phyloP scores from a whole-genome alignment of 345 rosid species.

The Gossypium mustelinum region DNA sequence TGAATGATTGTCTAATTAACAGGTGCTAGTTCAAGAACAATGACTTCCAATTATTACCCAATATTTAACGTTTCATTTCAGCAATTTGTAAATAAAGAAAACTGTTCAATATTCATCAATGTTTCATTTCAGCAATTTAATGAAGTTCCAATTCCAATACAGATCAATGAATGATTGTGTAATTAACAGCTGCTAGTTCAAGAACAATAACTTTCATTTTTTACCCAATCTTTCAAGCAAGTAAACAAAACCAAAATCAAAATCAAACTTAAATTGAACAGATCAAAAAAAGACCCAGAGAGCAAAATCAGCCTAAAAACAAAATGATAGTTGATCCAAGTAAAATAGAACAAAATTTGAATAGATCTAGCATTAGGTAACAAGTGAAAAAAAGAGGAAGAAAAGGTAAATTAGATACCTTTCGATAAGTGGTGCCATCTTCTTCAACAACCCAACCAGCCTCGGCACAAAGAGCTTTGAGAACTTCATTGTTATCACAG shows the following conservation, averaged over 20 bases:
- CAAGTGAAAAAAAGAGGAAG: not conserved
- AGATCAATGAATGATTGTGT: constrained; percentile 2
- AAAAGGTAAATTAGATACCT: constrained; percentile 38
- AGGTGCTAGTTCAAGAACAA: not conserved
- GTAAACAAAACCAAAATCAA: not conserved
- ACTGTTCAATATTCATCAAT: not conserved
- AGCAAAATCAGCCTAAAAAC: not conserved
- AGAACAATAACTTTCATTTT: not conserved
- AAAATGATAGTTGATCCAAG: not conserved
- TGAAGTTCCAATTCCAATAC: constrained; percentile 8
- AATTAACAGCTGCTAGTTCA: not conserved
- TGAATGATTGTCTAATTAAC: not conserved
- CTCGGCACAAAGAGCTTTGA: constrained; percentile 84
- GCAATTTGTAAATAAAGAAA: not conserved
- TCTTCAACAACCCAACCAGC: constrained; percentile 98
- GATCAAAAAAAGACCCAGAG: constrained; percentile 6
- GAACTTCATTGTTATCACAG: constrained; percentile 89
- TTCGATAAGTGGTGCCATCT: constrained; percentile 92
- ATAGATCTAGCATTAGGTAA: not conserved
- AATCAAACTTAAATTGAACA: not conserved
- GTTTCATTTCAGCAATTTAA: not conserved
- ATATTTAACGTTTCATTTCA: no score
- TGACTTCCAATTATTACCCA: not conserved
- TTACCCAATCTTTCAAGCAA: not conserved
- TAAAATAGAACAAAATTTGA: not conserved